Percentiles rank a stretch among this genome's conserved stretches.
These are phyloP conservation scores for Coemansia sp. DNA, from an alignment of 192 early-diverging fungal genomes.

Conservation along the genomic window DNA sequence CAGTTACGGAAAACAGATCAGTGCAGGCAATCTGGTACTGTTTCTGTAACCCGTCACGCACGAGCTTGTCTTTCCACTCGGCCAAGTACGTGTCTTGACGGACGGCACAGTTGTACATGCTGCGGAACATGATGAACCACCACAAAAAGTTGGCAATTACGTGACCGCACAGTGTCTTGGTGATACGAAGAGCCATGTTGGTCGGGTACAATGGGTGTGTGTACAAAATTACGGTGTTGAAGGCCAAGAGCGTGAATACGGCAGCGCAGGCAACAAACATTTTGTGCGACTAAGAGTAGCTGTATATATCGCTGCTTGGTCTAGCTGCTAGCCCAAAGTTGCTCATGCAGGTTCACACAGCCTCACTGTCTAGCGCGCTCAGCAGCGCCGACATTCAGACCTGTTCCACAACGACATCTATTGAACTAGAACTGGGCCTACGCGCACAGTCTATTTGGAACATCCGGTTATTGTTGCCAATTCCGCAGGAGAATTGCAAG, in stretches of 20 bases:
- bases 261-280: constrained; percentile 42
- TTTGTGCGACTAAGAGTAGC: constrained; percentile 14
- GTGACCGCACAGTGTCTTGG: constrained; percentile 34
- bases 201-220: constrained; percentile 43
- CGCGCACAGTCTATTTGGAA: too few species aligned
- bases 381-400: too few species aligned
- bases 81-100: constrained; percentile 29
- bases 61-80: constrained; percentile 48
- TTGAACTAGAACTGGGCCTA: too few species aligned
- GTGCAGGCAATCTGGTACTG: constrained; percentile 51
- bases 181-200: constrained; percentile 9
- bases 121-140: constrained; percentile 56
- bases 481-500: too few species aligned
- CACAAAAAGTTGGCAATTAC: constrained; percentile 44
- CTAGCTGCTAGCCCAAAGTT: too few species aligned
- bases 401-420: too few species aligned
- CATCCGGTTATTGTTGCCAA: too few species aligned
- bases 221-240: constrained; percentile 50
- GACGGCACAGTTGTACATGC: constrained; percentile 45
- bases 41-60: constrained; percentile 49
- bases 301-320: too few species aligned
- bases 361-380: too few species aligned
- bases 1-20: constrained; percentile 40
- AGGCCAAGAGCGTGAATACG: constrained; percentile 38
- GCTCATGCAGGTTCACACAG: too few species aligned